Evolutionary conservation across 768 basidiomycete genomes (phyloP).

Genomic region (Flagelloscypha sp.): DNA sequence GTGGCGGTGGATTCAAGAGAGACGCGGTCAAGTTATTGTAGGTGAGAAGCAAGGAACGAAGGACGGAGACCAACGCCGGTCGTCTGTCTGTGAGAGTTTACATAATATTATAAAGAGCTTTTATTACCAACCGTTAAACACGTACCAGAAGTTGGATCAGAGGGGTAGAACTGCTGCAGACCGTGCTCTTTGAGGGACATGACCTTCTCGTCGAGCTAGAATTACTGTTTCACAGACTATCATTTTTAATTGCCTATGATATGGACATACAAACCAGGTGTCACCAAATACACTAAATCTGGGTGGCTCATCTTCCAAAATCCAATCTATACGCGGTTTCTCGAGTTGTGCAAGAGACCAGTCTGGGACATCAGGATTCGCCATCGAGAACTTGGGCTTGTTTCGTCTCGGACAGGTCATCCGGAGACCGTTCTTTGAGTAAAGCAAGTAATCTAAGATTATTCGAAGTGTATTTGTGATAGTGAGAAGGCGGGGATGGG

Average conservation of each 20-base stretch:
- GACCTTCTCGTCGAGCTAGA: conserved; percentile 73
- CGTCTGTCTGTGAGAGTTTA: conserved; percentile 51
- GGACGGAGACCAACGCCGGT: conserved; percentile 60
- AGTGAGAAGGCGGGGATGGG: conserved; percentile 82
- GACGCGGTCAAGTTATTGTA: conserved; percentile 70
- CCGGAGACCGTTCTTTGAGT: conserved; percentile 45
- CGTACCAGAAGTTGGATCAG: conserved; percentile 61
- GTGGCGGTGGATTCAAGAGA: conserved; percentile 57
- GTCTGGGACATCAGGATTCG: conserved; percentile 65
- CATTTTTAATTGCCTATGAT: no score
- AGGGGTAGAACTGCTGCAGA: conserved; percentile 72
- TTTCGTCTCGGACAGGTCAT: conserved; percentile 32
- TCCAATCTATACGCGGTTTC: conserved; percentile 87
- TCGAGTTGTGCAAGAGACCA: conserved; percentile 73
- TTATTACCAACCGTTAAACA: neutral
- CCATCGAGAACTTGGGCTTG: conserved; percentile 63
- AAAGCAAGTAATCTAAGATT: conserved; percentile 64
- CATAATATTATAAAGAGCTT: neutral
- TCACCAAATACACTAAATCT: conserved; percentile 83
- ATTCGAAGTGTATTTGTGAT: conserved; percentile 64
- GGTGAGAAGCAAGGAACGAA: conserved; percentile 71
- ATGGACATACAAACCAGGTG: conserved; percentile 69
- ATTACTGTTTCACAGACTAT: conserved; percentile 6
- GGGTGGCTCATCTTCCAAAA: conserved; percentile 68
- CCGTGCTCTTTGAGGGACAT: conserved; percentile 78